Evolutionary conservation across 768 basidiomycete species (phyloP).

Genomic region (Myochromella boudieri): DNA sequence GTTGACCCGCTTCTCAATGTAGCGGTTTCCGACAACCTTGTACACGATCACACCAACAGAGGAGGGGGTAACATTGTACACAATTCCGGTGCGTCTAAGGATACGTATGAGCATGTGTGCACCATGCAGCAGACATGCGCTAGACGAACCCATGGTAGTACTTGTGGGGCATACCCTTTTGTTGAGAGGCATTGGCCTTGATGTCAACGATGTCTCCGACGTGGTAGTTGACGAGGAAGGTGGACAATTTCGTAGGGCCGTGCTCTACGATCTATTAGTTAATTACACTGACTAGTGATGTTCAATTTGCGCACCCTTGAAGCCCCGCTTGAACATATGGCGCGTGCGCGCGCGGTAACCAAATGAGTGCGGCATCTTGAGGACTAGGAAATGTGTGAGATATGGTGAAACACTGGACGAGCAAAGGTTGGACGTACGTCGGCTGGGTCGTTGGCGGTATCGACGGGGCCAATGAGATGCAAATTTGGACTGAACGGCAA

Average conservation of each 20-base stretch:
- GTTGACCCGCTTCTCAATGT: slow-evolving; percentile 99
- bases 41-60: slow-evolving; percentile 96
- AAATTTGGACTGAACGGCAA: slow-evolving; percentile 41
- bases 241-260: slow-evolving; percentile 88
- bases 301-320: slow-evolving; percentile 76
- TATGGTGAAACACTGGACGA: slow-evolving; percentile 14
- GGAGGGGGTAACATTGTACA: slow-evolving; percentile 96
- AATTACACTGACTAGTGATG: slow-evolving; percentile 4
- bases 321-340: slow-evolving; percentile 99
- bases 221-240: slow-evolving; percentile 89
- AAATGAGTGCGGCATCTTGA: slow-evolving; percentile 99
- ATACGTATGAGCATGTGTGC: background rate
- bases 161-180: slow-evolving; percentile 99
- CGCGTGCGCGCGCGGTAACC: slow-evolving; percentile 99
- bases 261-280: slow-evolving; percentile 55
- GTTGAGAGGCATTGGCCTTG: slow-evolving; percentile 98
- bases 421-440: slow-evolving; percentile 38
- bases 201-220: slow-evolving; percentile 99
- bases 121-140: background rate
- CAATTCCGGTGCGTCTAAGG: slow-evolving; percentile 89
- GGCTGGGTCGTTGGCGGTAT: slow-evolving; percentile 50
- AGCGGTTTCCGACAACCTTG: slow-evolving; percentile 99
- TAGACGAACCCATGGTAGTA: slow-evolving; percentile 89
- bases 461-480: slow-evolving; percentile 22
- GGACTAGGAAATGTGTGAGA: slow-evolving; percentile 35